Percentiles rank a stretch among this genome's conserved stretches.
Conservation (phyloP, 2,329 filamentous ascomycete species). For the Lachnellula cervina region DNA sequence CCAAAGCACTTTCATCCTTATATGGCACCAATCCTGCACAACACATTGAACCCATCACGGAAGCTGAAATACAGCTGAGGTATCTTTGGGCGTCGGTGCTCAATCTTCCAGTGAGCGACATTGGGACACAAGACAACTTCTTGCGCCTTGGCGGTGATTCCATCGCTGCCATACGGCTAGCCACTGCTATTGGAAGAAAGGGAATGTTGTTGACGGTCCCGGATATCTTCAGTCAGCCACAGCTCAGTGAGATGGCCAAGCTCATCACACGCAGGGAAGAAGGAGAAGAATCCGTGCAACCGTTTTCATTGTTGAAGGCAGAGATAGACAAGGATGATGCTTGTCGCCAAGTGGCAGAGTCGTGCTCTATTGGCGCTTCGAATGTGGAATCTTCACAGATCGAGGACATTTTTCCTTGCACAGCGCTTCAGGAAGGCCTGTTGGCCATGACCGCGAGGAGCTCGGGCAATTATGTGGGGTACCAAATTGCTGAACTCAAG, state of each 20-base stretch:
- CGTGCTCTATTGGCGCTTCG: neutral
- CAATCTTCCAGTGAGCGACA: neutral
- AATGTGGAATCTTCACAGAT: slow-evolving; percentile 4
- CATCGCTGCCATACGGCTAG: slow-evolving; percentile 36
- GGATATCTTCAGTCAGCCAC: slow-evolving; percentile 39
- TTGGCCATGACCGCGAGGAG: slow-evolving; percentile 32
- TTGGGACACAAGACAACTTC: slow-evolving; percentile 32
- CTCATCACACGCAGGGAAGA: slow-evolving; percentile 27
- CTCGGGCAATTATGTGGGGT: slow-evolving; percentile 32
- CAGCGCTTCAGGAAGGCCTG: slow-evolving; percentile 34
- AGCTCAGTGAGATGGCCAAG: slow-evolving; percentile 36
- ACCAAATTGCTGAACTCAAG: slow-evolving; percentile 7
- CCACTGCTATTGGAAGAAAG: slow-evolving; percentile 30
- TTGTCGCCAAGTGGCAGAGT: no score
- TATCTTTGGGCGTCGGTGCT: slow-evolving; percentile 5
- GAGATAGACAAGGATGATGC: neutral
- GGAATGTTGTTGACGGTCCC: slow-evolving; percentile 36
- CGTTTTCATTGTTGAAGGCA: slow-evolving; percentile 17
- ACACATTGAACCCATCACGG: neutral
- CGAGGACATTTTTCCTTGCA: slow-evolving; percentile 36
- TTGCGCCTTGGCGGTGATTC: slow-evolving; percentile 33
- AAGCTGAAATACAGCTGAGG: neutral
- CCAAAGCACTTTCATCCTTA: neutral
- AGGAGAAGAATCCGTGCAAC: slow-evolving; percentile 1
- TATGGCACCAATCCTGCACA: neutral